These are phyloP conservation scores for Novymonas esmeraldas DNA, from an alignment of 208 protist species.

Conservation along the genomic window DNA sequence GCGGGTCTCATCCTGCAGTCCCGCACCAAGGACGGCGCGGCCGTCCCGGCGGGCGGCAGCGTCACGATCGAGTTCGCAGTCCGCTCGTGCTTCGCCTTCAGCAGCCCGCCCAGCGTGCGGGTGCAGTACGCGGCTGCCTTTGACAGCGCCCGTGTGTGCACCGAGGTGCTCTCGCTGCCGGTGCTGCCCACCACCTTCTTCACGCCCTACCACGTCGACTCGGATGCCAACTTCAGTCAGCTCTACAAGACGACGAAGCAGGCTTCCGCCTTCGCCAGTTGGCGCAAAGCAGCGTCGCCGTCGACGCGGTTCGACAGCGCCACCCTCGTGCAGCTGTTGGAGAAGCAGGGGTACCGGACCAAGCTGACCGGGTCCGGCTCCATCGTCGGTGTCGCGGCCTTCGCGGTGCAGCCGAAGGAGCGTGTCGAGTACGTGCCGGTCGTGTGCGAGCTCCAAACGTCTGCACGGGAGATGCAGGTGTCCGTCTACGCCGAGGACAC, in stretches of 20 bases:
- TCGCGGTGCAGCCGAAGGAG: constrained; percentile 66
- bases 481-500: constrained; percentile 39
- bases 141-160: constrained; percentile 15
- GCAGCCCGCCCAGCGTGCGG: constrained; percentile 56
- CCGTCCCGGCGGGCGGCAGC: constrained; percentile 20
- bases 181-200: constrained; percentile 68
- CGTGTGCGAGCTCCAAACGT: constrained; percentile 49
- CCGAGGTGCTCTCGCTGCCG: constrained; percentile 64
- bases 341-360: constrained; percentile 20
- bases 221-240: constrained; percentile 34
- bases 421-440: constrained; percentile 59
- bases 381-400: constrained; percentile 60
- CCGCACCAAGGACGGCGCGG: constrained; percentile 32
- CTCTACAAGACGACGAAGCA: constrained; percentile 47
- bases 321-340: constrained; percentile 13
- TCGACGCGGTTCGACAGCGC: constrained; percentile 2
- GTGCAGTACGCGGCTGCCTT: constrained; percentile 42
- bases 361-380: constrained; percentile 17
- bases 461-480: constrained; percentile 34
- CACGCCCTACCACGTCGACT: constrained; percentile 57
- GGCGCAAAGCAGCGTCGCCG: constrained; percentile 27
- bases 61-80: constrained; percentile 66
- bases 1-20: constrained; percentile 67
- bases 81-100: constrained; percentile 64
- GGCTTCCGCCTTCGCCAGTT: constrained; percentile 21